Percentiles rank a stretch among this genome's conserved stretches.
phyloP scores from a whole-genome alignment of 208 protist species.

The Naegleria gruberi region DNA sequence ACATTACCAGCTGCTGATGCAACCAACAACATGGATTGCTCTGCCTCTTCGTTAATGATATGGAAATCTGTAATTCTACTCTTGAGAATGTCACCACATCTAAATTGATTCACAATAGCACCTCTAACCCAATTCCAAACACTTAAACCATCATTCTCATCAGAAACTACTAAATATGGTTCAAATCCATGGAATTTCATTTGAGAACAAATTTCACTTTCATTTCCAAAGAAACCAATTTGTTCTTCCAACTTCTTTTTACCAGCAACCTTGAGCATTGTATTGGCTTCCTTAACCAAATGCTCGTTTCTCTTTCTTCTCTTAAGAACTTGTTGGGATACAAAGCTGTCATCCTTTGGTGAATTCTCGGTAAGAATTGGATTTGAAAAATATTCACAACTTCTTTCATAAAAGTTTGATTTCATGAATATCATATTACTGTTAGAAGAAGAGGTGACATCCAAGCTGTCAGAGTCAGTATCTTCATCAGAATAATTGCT shows the following conservation, averaged over 20 bases:
- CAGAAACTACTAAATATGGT: conserved; percentile 14
- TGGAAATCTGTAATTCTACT: conserved; percentile 22
- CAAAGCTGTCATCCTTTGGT: neutral
- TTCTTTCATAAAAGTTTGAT: neutral
- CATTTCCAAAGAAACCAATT: conserved; percentile 21
- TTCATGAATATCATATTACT: neutral
- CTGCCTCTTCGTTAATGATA: conserved; percentile 22
- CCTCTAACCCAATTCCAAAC: conserved; percentile 19
- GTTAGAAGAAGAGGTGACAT: neutral
- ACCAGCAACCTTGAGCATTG: neutral
- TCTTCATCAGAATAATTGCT: neutral
- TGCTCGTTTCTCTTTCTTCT: neutral
- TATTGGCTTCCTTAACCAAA: neutral
- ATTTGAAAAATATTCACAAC: conserved; percentile 12
- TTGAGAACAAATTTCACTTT: neutral
- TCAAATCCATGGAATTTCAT: conserved; percentile 22
- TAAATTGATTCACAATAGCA: neutral
- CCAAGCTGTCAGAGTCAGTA: neutral
- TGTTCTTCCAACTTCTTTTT: conserved; percentile 21
- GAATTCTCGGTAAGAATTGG: neutral
- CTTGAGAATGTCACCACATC: neutral
- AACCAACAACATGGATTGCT: neutral
- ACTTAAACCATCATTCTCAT: neutral
- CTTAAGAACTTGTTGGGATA: neutral
- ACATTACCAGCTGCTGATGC: neutral